Percentiles rank a stretch among this genome's conserved stretches.
These are phyloP conservation scores for Malus orientalis DNA, from an alignment of 306 rosid species.

Conservation along the genomic window DNA sequence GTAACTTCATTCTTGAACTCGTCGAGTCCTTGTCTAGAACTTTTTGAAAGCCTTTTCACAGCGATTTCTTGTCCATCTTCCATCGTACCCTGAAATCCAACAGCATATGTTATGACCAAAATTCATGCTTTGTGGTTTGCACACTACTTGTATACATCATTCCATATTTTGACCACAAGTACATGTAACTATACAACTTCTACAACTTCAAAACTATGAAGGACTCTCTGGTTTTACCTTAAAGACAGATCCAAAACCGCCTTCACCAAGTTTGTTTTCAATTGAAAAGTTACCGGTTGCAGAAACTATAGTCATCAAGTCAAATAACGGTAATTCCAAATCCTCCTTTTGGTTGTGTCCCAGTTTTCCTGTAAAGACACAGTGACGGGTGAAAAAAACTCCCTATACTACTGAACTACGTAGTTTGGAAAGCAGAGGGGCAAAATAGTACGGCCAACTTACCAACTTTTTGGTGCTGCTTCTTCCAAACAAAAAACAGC, in stretches of 20 bases:
- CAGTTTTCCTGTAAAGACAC: neutral
- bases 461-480: neutral
- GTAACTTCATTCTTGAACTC: constrained; percentile 6
- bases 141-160: neutral
- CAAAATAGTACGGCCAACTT: too few relatives aligned
- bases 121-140: neutral
- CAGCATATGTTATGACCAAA: neutral
- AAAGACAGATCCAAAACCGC: constrained; percentile 13
- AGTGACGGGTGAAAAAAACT: neutral
- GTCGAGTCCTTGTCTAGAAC: constrained; percentile 5
- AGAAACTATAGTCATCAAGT: neutral
- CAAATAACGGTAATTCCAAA: constrained; percentile 8
- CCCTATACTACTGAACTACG: neutral
- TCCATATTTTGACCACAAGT: neutral
- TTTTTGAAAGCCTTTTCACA: neutral
- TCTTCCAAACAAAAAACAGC: neutral
- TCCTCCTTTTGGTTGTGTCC: neutral
- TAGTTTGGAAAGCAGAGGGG: neutral
- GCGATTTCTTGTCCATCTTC: neutral
- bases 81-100: neutral
- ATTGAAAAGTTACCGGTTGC: constrained; percentile 8
- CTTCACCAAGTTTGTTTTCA: neutral
- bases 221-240: neutral
- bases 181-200: too few relatives aligned
- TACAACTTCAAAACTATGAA: too few relatives aligned